These are phyloP conservation scores for Botrytis deweyae DNA, from an alignment of 2,329 filamentous ascomycete genomes.

Conservation along the genomic window DNA sequence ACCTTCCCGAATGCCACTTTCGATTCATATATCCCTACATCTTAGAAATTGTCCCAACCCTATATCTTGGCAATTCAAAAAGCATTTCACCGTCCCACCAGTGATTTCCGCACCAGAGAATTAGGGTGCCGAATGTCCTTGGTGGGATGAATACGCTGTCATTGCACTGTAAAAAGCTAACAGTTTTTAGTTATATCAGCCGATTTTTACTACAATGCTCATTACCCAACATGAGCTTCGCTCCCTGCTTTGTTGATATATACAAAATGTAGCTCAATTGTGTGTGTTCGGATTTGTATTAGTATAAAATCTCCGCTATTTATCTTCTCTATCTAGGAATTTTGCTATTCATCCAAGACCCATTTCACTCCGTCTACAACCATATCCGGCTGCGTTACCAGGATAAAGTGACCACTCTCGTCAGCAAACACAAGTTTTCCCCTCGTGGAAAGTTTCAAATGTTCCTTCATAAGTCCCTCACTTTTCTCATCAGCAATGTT, in stretches of 20 bases:
- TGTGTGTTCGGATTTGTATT: not conserved
- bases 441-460: constrained; percentile 37
- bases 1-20: not conserved
- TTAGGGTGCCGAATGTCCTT: not conserved
- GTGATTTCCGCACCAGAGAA: not conserved
- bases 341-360: not conserved
- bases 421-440: constrained; percentile 36
- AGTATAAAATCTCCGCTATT: not conserved
- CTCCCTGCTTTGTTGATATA: not conserved
- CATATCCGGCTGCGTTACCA: constrained; percentile 41
- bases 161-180: not conserved
- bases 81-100: not conserved
- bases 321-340: not conserved
- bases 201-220: not conserved
- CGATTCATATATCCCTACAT: not conserved
- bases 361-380: constrained; percentile 39
- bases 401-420: constrained; percentile 42
- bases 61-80: not conserved
- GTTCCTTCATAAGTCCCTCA: constrained; percentile 36
- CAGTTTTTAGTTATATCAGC: not conserved
- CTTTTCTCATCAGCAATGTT: constrained; percentile 35
- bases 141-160: no score
- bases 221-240: not conserved
- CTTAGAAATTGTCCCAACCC: no score
- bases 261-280: not conserved